Evolutionary conservation across 1,284 basidiomycete species (phyloP), one percentile per base, ranked within the genome.

Genomic region (Rhodotorula glutinis): DNA sequence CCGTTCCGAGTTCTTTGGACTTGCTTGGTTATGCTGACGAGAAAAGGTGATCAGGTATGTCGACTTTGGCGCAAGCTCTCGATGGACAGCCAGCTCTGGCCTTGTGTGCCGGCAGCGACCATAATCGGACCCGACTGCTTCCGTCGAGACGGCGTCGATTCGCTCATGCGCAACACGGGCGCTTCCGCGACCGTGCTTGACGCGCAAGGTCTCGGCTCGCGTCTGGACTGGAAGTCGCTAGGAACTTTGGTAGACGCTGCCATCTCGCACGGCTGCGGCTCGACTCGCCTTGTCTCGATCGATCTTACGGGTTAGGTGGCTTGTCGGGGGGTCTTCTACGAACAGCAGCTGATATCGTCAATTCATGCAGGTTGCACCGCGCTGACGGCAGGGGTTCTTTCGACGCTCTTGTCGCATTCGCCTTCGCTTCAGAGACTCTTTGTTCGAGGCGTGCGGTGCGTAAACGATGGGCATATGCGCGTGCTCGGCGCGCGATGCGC

Each of bases 31-130:
- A 4, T 4, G 23, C 27, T 65, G 2, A 57, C 16, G n/a, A n/a
- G 17, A 9, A 8, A 27, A 33, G 13, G 53, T 4, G 11, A 25
- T n/a, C 76, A 94, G 90, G 91, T 96, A 1, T 94, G 88, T 25
- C 88, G 85, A 76, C 76, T 82, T 5, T 97, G 92, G 92, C 86
- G 84, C 60, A 77, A 81, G 10, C 85, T 94, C 41, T 87, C 88
- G 54, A 86, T 89, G 71, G 93, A 96, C 77, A 92, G 92, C 13
- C 89, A 92, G 76, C 82, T 95, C 23, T 96, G 93, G 92, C 77
- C 81, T 38, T 73, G 83, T 57, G 78, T 91, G 47, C 82, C 62
- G 2, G 89, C 76, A 90, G 47, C 82, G 79, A 21, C 56, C 2
- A 13, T 79, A 84, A 5, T 87, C 88, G 67, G 67, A 77, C 83